A percentile compares a stretch with the other conserved stretches of the same genome.
Evolutionary conservation across 2,329 filamentous ascomycete species (phyloP).

Genomic region (Pestalotiopsis sp.): DNA sequence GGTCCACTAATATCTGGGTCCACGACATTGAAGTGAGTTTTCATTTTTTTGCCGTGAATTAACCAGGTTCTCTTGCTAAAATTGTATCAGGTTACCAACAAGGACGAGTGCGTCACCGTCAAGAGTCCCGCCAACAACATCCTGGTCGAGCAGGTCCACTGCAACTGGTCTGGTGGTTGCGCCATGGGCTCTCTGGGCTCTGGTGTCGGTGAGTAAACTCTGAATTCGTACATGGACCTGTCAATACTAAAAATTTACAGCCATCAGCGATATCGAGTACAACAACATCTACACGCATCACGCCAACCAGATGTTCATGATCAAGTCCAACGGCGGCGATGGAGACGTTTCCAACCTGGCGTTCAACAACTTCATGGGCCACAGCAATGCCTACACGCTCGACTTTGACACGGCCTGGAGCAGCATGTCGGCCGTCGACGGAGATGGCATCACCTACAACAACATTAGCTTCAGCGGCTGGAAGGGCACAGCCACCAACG

Average conservation of each 20-base stretch:
- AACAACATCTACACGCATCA: conserved; percentile 58
- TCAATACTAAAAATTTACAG: conserved; percentile 12
- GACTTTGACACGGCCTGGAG: conserved; percentile 58
- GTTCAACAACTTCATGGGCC: conserved; percentile 62
- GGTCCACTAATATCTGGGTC: conserved; percentile 54
- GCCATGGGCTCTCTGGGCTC: conserved; percentile 57
- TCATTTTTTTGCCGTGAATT: no score
- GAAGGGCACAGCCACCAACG: conserved; percentile 54
- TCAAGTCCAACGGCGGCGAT: conserved; percentile 61
- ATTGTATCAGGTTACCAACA: conserved; percentile 49
- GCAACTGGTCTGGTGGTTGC: conserved; percentile 59
- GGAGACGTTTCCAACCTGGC: conserved; percentile 52
- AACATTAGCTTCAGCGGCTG: conserved; percentile 58
- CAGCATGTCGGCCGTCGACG: conserved; percentile 39
- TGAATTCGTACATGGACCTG: background rate
- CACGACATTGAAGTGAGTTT: conserved; percentile 48
- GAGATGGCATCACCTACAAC: conserved; percentile 52
- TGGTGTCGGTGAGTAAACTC: conserved; percentile 32
- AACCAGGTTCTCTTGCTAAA: no score
- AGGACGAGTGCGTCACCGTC: conserved; percentile 61
- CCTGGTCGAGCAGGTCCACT: conserved; percentile 61
- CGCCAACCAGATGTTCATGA: conserved; percentile 66
- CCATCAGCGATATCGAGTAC: conserved; percentile 54
- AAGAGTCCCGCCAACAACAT: conserved; percentile 55
- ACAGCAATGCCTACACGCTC: conserved; percentile 59